Conservation (phyloP, 768 basidiomycete species). For the Russula vinacea region DNA sequence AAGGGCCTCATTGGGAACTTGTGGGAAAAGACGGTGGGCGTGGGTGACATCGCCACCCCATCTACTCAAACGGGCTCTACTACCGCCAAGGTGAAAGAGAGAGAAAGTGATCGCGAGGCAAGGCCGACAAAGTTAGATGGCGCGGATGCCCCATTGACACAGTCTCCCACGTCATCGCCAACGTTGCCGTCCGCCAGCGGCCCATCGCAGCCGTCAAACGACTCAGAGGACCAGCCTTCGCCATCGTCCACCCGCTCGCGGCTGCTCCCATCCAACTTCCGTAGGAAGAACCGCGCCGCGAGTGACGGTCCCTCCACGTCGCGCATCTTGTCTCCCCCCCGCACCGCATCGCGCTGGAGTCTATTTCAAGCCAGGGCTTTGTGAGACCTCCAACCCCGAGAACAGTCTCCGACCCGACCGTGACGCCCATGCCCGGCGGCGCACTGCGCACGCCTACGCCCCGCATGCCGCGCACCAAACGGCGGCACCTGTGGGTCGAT, state of each 20-base stretch:
- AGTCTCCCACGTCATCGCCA: background rate
- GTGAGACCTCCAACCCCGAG: background rate
- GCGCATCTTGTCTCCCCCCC: conserved; percentile 20
- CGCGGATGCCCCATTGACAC: background rate
- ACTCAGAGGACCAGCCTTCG: background rate
- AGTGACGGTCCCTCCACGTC: background rate
- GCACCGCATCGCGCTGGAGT: conserved; percentile 18
- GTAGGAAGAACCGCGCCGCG: conserved; percentile 10
- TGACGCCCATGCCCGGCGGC: too few species aligned
- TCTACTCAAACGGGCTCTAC: conserved; percentile 31
- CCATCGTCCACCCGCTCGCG: conserved; percentile 15
- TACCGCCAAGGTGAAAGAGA: conserved; percentile 35
- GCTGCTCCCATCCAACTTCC: conserved; percentile 24
- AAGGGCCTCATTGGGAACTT: conserved; percentile 54
- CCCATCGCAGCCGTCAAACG: background rate
- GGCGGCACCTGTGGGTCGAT: conserved; percentile 26
- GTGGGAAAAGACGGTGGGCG: conserved; percentile 78
- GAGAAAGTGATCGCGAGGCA: conserved; percentile 34
- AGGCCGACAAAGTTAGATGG: conserved; percentile 12
- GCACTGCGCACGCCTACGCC: background rate
- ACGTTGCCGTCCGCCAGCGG: background rate
- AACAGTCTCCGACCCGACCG: background rate
- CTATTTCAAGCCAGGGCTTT: background rate
- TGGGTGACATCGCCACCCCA: conserved; percentile 50
- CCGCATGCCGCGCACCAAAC: conserved; percentile 10